Percentiles rank a stretch among this genome's conserved stretches.
These are phyloP conservation scores for Trichoderma lentiforme DNA, from an alignment of 2,329 filamentous ascomycete species.

Conservation along the genomic window DNA sequence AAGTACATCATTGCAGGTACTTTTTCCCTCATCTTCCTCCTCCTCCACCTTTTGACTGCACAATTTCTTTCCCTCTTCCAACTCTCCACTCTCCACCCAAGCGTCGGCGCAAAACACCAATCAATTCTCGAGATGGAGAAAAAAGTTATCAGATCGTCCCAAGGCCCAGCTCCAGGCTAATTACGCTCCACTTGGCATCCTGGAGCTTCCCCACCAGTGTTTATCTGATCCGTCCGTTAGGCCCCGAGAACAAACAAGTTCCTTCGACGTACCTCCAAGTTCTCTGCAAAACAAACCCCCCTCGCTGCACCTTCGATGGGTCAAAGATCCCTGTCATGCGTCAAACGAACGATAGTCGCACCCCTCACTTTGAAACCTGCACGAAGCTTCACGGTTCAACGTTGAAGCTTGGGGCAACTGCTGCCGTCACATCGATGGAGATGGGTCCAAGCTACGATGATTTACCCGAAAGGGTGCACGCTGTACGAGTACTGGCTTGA, in stretches of 20 bases:
- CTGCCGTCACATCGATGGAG: background rate
- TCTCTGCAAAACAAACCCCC: background rate
- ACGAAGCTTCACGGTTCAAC: background rate
- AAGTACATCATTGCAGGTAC: background rate
- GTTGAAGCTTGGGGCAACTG: background rate
- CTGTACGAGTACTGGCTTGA: background rate
- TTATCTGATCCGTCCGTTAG: slow-evolving; percentile 12
- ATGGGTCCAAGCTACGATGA: background rate
- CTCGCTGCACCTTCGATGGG: background rate
- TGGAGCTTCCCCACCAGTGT: background rate
- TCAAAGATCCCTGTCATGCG: background rate
- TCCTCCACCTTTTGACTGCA: background rate
- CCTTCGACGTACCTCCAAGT: background rate
- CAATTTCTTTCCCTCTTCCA: background rate
- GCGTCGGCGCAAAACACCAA: background rate
- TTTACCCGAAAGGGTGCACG: background rate
- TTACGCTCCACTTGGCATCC: background rate
- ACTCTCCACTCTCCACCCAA: background rate
- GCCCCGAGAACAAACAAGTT: background rate
- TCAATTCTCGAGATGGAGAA: background rate
- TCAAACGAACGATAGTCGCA: background rate
- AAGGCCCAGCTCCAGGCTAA: background rate
- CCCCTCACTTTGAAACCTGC: background rate
- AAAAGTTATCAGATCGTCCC: slow-evolving; percentile 17
- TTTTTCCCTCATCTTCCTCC: background rate